Evolutionary conservation across 495 filamentous ascomycete genomes (phyloP).

Genomic region (Aspergillus hancockii): DNA sequence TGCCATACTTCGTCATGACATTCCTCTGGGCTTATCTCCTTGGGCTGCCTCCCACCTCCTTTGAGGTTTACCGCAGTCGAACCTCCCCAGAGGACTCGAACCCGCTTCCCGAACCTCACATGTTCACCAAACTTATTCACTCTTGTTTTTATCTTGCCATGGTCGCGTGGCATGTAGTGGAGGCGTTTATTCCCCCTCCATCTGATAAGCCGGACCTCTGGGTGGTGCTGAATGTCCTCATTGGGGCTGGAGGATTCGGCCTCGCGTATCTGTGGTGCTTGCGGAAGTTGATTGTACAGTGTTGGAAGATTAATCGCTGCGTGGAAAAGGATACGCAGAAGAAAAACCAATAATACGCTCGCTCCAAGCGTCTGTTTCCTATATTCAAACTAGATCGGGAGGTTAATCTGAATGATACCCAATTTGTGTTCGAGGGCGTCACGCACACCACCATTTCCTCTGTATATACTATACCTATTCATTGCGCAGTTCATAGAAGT

Average conservation of each 20-base stretch:
- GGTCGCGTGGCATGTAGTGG: slow-evolving; percentile 75
- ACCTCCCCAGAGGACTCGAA: slow-evolving; percentile 39
- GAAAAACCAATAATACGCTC: slow-evolving; percentile 40
- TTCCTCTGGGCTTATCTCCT: slow-evolving; percentile 88
- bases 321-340: slow-evolving; percentile 34
- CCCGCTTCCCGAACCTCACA: slow-evolving; percentile 43
- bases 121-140: slow-evolving; percentile 68
- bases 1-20: slow-evolving; percentile 83
- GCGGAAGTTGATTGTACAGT: slow-evolving; percentile 66
- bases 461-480: not conserved
- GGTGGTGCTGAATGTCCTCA: slow-evolving; percentile 84
- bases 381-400: slow-evolving; percentile 1
- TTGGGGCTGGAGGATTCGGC: slow-evolving; percentile 82
- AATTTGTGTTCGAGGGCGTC: slow-evolving; percentile 9
- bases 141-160: slow-evolving; percentile 72
- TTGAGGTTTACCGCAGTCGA: slow-evolving; percentile 59
- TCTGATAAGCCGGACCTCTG: slow-evolving; percentile 84
- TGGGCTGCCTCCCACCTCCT: slow-evolving; percentile 76
- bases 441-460: not conserved
- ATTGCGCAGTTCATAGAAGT: not conserved
- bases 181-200: slow-evolving; percentile 66
- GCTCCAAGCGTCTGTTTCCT: slow-evolving; percentile 10
- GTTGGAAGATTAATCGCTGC: slow-evolving; percentile 34
- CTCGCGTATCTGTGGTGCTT: slow-evolving; percentile 90
- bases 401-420: slow-evolving; percentile 32